Percentiles rank a stretch among this genome's conserved stretches.
These are phyloP conservation scores for Aspergillus texensis DNA, from an alignment of 2,329 filamentous ascomycete species.

Conservation along the genomic window DNA sequence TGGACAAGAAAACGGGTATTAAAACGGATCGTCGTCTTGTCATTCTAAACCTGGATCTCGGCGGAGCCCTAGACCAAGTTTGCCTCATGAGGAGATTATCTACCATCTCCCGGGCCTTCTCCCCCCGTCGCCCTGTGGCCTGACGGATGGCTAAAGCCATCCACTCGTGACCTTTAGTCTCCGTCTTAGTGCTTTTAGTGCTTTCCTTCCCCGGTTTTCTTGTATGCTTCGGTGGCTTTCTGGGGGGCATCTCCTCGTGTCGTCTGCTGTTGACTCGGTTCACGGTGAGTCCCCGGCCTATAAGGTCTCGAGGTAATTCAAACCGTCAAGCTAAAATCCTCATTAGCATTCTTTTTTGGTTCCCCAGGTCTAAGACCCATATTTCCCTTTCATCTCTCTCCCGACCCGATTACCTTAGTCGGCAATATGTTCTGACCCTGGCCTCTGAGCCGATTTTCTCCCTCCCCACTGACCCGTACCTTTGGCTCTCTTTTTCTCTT, in stretches of 20 bases:
- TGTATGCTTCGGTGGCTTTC: not conserved
- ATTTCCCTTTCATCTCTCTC: not conserved
- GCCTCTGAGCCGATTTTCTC: not conserved
- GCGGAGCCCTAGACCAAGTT: not conserved
- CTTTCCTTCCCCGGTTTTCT: slow-evolving; percentile 1
- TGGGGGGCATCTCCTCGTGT: not conserved
- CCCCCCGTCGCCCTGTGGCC: not conserved
- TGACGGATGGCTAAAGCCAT: not conserved
- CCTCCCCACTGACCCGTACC: not conserved
- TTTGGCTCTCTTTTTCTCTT: not conserved
- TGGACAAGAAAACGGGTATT: not conserved
- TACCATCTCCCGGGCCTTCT: not conserved
- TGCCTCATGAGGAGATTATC: not conserved
- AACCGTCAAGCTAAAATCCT: not conserved
- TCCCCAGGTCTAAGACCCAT: not conserved
- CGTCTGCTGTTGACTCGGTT: not conserved
- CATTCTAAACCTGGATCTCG: not conserved
- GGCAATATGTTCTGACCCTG: slow-evolving; percentile 2
- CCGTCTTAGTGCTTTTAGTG: slow-evolving; percentile 1
- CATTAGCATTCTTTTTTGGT: not conserved
- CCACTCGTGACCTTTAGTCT: slow-evolving; percentile 4
- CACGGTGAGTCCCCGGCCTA: not conserved
- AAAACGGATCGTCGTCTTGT: not conserved
- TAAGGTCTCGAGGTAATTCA: not conserved
- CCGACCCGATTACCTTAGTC: slow-evolving; percentile 6